Evolutionary conservation across 2,329 filamentous ascomycete species (phyloP), one percentile per base, ranked within the genome.

Genomic region (Arachnopeziza araneosa): DNA sequence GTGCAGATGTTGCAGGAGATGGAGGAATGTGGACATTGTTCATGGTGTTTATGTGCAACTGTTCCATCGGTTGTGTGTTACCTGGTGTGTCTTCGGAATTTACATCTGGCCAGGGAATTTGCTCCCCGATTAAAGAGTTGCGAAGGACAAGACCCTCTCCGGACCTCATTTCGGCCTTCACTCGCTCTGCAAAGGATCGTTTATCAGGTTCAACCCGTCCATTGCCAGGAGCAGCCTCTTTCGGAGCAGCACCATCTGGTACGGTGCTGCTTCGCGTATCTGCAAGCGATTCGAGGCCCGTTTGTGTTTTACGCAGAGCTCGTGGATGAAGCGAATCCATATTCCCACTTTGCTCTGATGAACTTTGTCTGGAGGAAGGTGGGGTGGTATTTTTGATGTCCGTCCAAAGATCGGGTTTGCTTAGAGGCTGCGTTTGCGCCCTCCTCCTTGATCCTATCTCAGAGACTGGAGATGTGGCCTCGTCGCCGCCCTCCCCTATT

Each of bases 401-500:
- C 59, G 22, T 10, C 10, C 49, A 6, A 22, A 14, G 21, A 19
- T 9, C 10, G 50, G 22, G 19, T 17, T 56, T 26, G 49, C 7
- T 58, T 32, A 58, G 59, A n/a, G 70, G 68, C 36, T 71, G 64
- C 51, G 67, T 65, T 53, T 67, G 60, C 32, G 69, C 60, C 55
- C 66, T 66, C 66, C 73, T 78, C 73, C 82, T 87, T 71, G 78
- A 80, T 5, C 85, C 86, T 58, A 96, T 87, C 70, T 95, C 89
- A 22, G 85, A 78, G 1, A 86, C 83, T 1, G 90, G 89, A 9
- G 82, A 77, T 57, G 90, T 86, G 58, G 89, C 88, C 73, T 96
- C 92, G 70, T 97, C 93, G 36, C 93, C 93, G 60, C 93, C 93
- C 74, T 93, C 88, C 53, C 93, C 93, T 70, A 98, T 97, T 63